Base-by-base conservation (phyloP, 2,329 filamentous ascomycete species). In the Fusarium pseudonygamai region DNA sequence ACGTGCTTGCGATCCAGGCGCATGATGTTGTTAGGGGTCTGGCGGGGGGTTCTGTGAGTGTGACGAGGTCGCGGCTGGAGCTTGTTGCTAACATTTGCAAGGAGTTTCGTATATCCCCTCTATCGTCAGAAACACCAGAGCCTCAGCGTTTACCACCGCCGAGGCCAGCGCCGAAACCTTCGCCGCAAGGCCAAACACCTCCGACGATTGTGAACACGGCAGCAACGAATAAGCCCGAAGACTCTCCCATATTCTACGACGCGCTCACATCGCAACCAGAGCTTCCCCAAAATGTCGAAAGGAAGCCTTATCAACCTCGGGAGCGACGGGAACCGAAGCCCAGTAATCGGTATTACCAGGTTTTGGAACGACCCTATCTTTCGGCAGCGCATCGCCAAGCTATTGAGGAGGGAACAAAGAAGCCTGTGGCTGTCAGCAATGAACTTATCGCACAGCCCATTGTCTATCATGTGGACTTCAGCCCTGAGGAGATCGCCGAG, bases 381-480 rank as follows among this genome's bases (percentile, higher is more conserved):
- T 71, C 73, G 14, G 73, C 74, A 7, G 40, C 64, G 37, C 75
- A 79, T 43, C 79, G 80, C 20, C 68, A 78, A n/a, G 67, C 72
- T 1, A 80, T 82, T 45, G 69, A 71, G 15, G 72, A 64, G 22
- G 79, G 81, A 7, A 50, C 74, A 28, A 66, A 59, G 37, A 57
- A 58, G 7, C 58, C 57, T 2, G 24, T 76, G 39, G 63, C 43
- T 12, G 32, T 53, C 9, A 37, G 45, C 43, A 60, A 26, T 15
- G 60, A 69, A 24, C 46, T 60, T 24, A 30, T 43, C 15, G 46
- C 61, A 13, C 53, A 73, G 14, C 74, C 72, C 22, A 55, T 47
- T 6, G 72, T 80, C 0, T 81, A 86, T 24, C 87, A 88, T 67
- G 84, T 86, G 12, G 87, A 87, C 73, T 87, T 88, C 46, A 79